Percentiles rank a stretch among this genome's conserved stretches.
Evolutionary conservation across 352 stramenopile species (phyloP).

Genomic region (Phytophthora colocasiae): DNA sequence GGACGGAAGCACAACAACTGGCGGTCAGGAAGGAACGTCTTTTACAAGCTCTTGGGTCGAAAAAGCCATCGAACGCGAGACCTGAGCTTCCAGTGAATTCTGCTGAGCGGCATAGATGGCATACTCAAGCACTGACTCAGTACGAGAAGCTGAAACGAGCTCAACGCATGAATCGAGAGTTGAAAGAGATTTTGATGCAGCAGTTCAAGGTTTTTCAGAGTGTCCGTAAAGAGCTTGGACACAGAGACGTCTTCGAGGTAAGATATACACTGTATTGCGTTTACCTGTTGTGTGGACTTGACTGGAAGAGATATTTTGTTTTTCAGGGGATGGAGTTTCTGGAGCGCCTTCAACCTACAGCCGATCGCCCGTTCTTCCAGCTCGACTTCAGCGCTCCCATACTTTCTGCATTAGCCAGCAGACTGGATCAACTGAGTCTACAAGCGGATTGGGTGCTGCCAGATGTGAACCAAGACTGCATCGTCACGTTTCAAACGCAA

Average conservation of each 20-base stretch:
- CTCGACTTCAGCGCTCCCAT: constrained; percentile 8
- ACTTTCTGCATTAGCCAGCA: background rate
- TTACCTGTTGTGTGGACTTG: background rate
- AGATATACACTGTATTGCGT: background rate
- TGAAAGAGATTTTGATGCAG: constrained; percentile 1
- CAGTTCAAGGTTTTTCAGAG: constrained; percentile 2
- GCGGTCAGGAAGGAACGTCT: too few relatives aligned
- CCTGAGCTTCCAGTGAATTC: background rate
- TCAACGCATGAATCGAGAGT: constrained; percentile 2
- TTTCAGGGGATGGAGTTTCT: constrained; percentile 1
- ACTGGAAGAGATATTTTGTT: background rate
- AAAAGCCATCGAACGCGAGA: too few relatives aligned
- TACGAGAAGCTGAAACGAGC: background rate
- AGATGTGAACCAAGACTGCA: background rate
- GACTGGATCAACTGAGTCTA: background rate
- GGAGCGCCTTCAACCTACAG: constrained; percentile 1
- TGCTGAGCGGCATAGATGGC: background rate
- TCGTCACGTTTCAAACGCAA: background rate
- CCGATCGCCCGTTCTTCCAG: constrained; percentile 5
- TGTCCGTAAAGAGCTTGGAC: background rate
- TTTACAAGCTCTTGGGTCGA: too few relatives aligned
- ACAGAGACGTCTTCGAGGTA: background rate
- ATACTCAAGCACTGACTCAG: background rate
- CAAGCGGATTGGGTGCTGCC: constrained; percentile 3
- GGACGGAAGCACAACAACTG: too few relatives aligned